These are phyloP conservation scores for Colletotrichum orchidophilum DNA, from an alignment of 2,329 filamentous ascomycete genomes.

Conservation along the genomic window DNA sequence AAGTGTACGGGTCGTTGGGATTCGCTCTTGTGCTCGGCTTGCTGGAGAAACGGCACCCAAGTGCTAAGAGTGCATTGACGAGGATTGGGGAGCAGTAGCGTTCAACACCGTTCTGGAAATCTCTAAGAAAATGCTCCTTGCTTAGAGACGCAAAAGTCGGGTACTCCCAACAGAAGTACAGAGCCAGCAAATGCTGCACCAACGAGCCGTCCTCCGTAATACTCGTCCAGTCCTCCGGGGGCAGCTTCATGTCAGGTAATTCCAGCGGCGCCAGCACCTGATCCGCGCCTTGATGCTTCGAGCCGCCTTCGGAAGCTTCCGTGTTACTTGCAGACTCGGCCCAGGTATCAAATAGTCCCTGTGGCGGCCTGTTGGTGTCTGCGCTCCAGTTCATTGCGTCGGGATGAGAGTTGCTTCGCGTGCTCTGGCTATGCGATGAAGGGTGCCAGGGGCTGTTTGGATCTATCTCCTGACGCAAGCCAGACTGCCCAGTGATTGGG, in stretches of 20 bases:
- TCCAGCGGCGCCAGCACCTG: constrained; percentile 59
- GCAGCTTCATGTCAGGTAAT: constrained; percentile 53
- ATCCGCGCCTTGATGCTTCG: constrained; percentile 48
- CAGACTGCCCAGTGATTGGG: constrained; percentile 43
- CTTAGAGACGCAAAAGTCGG: constrained; percentile 78
- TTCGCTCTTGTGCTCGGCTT: constrained; percentile 71
- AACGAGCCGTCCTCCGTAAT: constrained; percentile 67
- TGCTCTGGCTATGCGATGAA: constrained; percentile 56
- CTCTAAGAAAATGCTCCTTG: constrained; percentile 74
- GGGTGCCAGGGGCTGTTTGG: constrained; percentile 60
- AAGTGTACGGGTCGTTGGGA: constrained; percentile 68
- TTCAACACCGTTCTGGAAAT: constrained; percentile 68
- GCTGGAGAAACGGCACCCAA: constrained; percentile 75
- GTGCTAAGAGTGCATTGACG: constrained; percentile 71
- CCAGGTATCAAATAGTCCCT: constrained; percentile 61
- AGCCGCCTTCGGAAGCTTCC: constrained; percentile 35
- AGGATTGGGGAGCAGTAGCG: constrained; percentile 75
- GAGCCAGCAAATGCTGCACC: constrained; percentile 69
- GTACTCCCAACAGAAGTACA: constrained; percentile 82
- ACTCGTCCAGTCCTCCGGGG: constrained; percentile 65
- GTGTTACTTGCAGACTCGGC: constrained; percentile 52
- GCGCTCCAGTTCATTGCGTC: constrained; percentile 57
- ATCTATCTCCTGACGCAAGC: constrained; percentile 50
- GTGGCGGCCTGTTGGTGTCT: constrained; percentile 49
- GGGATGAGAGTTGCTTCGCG: constrained; percentile 56